These are phyloP conservation scores for Hydrangea macrophylla DNA, from an alignment of 148 eudicot genomes.

Conservation along the genomic window DNA sequence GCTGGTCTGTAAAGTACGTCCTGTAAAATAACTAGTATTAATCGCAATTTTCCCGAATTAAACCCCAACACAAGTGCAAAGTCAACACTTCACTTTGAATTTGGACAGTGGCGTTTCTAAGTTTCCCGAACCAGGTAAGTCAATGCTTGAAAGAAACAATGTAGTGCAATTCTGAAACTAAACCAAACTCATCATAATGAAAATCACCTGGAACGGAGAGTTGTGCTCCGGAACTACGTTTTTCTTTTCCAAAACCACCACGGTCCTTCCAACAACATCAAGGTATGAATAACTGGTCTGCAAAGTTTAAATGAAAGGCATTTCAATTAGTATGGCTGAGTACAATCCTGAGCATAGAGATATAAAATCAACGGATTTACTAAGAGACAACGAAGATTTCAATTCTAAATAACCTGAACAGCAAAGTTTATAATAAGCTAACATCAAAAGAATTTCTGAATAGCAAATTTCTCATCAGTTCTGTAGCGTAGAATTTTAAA, in stretches of 20 bases:
- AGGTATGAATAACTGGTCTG: slow-evolving; percentile 94
- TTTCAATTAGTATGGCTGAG: background rate
- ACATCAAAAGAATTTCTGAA: background rate
- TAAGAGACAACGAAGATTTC: background rate
- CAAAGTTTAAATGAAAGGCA: slow-evolving; percentile 20
- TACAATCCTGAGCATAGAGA: background rate
- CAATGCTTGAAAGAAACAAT: slow-evolving; percentile 1
- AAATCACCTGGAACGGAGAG: slow-evolving; percentile 75
- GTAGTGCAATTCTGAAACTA: background rate
- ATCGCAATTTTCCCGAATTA: no score
- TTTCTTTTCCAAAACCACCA: slow-evolving; percentile 77
- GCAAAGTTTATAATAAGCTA: background rate
- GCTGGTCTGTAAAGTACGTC: no score
- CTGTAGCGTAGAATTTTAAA: background rate
- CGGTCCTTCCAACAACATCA: slow-evolving; percentile 86
- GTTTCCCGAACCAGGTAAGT: background rate
- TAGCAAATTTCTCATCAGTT: background rate
- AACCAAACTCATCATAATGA: no score
- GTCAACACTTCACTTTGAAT: no score
- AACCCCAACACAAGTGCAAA: no score
- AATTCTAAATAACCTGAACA: background rate
- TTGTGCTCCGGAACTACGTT: slow-evolving; percentile 95
- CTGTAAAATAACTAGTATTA: no score
- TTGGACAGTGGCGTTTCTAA: no score
- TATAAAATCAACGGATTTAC: background rate